Evolutionary conservation across 108 stramenopile genomes (phyloP), one percentile per base, ranked within the genome.

Genomic region (Nitzschia sp.): DNA sequence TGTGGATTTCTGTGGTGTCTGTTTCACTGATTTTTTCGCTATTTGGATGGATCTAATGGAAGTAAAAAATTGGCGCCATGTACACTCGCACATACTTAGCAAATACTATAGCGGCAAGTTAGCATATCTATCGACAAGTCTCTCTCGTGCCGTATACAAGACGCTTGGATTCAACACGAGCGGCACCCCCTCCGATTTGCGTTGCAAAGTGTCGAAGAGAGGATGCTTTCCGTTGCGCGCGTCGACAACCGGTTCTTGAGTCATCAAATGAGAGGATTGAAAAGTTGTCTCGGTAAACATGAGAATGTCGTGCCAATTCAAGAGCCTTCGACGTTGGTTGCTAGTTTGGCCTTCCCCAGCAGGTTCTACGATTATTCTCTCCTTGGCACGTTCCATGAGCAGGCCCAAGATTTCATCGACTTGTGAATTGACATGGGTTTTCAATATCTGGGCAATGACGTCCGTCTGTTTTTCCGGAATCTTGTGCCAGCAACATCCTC

Each of bases 51-150:
- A n/a, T n/a, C n/a, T n/a, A n/a, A n/a, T n/a, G n/a, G n/a, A n/a
- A n/a, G n/a, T n/a, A n/a, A n/a, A n/a, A n/a, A n/a, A n/a, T n/a
- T n/a, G n/a, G n/a, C n/a, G n/a, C n/a, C n/a, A n/a, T n/a, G n/a
- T n/a, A n/a, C n/a, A n/a, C n/a, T n/a, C n/a, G n/a, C n/a, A n/a
- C n/a, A n/a, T n/a, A n/a, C n/a, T n/a, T n/a, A n/a, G n/a, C n/a
- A n/a, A n/a, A 22, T 9, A 1, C 63, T 63, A 76, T 8, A 11
- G 52, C 25, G 75, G 68, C 22, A 63, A 27, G n/a, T 67, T 35
- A 31, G 68, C 54, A 52, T 77, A 77, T 45, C 76, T 62, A 21
- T 77, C 64, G n/a, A 77, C 27, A 35, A 77, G 56, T 25, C 76
- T 53, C 21, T 36, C 31, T n/a, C 63, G 34, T 13, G 66, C 69